Conservation (phyloP, 2,329 filamentous ascomycete species). For the Juglanconis sp. region DNA sequence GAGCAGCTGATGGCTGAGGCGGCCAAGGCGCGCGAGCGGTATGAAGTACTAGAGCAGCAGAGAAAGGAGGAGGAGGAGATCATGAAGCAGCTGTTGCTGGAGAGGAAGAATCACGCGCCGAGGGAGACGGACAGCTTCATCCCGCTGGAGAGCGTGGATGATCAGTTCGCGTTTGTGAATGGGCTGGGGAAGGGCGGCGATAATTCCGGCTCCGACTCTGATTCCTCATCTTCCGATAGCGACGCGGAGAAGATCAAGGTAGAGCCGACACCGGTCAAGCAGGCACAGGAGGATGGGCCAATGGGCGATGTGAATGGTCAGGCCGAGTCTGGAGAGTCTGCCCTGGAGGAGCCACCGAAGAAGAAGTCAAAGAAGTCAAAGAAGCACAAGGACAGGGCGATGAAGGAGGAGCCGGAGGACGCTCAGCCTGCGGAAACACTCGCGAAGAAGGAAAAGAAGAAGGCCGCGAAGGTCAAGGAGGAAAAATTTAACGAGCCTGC, state of each 20-base stretch:
- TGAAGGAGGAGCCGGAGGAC: not conserved
- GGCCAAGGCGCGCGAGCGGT: not conserved
- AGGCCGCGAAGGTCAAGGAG: not conserved
- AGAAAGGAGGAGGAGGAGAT: not conserved
- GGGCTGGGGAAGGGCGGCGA: conserved; percentile 14
- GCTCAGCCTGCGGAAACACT: not conserved
- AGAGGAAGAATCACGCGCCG: not conserved
- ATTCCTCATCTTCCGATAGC: conserved; percentile 13
- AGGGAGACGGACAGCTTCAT: not conserved
- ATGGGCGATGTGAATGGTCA: too few relatives aligned
- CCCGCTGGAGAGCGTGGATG: not conserved
- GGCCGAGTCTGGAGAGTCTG: not conserved
- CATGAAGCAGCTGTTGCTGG: not conserved
- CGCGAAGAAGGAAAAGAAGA: not conserved
- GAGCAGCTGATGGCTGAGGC: conserved; percentile 5
- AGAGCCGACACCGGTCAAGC: too few relatives aligned
- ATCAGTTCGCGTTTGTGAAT: not conserved
- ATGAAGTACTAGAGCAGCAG: not conserved
- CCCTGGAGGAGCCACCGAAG: not conserved
- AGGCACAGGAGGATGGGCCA: too few relatives aligned
- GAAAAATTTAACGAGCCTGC: conserved; percentile 27
- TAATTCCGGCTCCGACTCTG: conserved; percentile 24
- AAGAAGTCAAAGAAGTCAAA: conserved; percentile 13
- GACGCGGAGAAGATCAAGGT: conserved; percentile 19
- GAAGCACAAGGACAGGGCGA: conserved; percentile 28